Evolutionary conservation across 345 rosid species (phyloP), one percentile per base, ranked within the genome.

Genomic region (Rhizophora apiculata): DNA sequence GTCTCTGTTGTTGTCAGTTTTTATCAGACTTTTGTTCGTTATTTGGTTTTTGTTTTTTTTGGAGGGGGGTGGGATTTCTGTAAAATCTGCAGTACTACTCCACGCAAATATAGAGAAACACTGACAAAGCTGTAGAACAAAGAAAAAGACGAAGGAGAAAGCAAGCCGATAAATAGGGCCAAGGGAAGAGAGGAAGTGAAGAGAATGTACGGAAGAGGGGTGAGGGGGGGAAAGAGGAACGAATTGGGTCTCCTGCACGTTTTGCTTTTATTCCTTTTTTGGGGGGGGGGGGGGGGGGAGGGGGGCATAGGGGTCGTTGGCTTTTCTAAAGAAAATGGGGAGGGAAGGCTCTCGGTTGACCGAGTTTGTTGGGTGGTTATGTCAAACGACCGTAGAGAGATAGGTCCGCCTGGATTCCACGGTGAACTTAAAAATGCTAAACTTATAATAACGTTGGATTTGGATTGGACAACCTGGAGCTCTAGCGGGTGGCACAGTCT

Each of bases 101-200:
- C n/a, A 59, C 13, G 4, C 6, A 43, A 4, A 67, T 56, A 52
- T 26, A 72, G 73, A 68, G 80, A 72, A 76, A 67, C 64, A 71
- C 72, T 67, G 80, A 65, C 16, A n/a, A 48, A 26, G 66, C 2
- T 69, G 52, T 60, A 69, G 79, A 64, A 75, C 52, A 58, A 51
- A 26, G 24, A 9, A 24, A 32, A 30, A 19, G 26, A n/a, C 9
- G n/a, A n/a, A 18, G 10, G 19, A 5, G 65, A 62, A 2, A 37
- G 22, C 36, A 63, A 58, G 30, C 2, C 16, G 24, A 37, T 43
- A 22, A 9, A 22, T 22, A 22, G 60, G 27, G 29, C 60, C 60
- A 22, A 55, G 60, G 60, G 29, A 5, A 43, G 6, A 7, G 16
- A 37, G 43, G 54, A 66, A 71, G 73, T 63, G 64, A 64, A 58